Conservation (phyloP, 495 filamentous ascomycete genomes). For the Oidiodendron maius region DNA sequence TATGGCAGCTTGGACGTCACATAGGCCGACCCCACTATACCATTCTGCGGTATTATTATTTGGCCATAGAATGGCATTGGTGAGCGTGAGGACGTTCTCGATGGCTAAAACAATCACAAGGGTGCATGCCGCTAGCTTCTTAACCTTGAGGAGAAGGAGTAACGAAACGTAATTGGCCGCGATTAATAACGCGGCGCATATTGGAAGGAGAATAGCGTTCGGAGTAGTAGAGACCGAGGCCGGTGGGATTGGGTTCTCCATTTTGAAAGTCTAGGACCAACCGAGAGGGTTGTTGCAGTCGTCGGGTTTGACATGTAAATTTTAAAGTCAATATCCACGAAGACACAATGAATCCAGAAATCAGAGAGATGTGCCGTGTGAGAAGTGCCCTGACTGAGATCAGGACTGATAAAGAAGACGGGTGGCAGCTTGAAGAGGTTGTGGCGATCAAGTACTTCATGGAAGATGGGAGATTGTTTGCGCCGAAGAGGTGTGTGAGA, state of each 20-base stretch:
- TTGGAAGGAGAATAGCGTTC: slow-evolving; percentile 20
- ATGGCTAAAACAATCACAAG: slow-evolving; percentile 33
- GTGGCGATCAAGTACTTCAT: neutral
- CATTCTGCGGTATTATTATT: slow-evolving; percentile 58
- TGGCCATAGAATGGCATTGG: slow-evolving; percentile 81
- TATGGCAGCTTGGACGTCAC: slow-evolving; percentile 75
- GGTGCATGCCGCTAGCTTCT: slow-evolving; percentile 31
- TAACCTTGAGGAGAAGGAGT: slow-evolving; percentile 14
- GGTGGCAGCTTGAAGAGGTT: neutral
- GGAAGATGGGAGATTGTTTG: neutral
- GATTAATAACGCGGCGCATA: slow-evolving; percentile 10
- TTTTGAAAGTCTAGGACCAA: neutral
- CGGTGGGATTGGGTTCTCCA: neutral
- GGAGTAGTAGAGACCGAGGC: slow-evolving; percentile 6
- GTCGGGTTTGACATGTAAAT: neutral
- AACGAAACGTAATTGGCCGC: slow-evolving; percentile 14
- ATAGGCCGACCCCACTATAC: slow-evolving; percentile 72
- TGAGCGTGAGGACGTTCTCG: slow-evolving; percentile 31
- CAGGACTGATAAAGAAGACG: neutral
- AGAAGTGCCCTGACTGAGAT: neutral
- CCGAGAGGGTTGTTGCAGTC: neutral
- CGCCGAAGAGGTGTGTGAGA: neutral
- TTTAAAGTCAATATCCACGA: neutral
- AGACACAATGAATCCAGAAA: neutral
- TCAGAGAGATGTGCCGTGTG: no score